These are phyloP conservation scores for Delphinella strobiligena DNA, from an alignment of 2,329 filamentous ascomycete species.

Conservation along the genomic window DNA sequence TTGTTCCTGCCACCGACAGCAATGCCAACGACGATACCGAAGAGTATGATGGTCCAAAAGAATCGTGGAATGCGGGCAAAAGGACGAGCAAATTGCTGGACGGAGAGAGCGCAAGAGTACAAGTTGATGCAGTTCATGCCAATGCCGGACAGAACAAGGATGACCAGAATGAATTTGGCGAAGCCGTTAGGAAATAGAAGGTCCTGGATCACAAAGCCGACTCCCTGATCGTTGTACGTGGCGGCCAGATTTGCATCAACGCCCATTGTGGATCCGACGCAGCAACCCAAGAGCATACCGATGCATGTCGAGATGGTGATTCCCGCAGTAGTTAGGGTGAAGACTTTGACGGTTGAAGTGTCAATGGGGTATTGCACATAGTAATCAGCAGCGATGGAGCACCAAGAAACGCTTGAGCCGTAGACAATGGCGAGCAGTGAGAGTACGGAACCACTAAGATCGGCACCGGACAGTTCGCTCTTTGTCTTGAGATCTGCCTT, in stretches of 20 bases:
- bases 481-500: conserved; percentile 29
- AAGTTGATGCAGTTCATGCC: conserved; percentile 29
- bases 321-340: conserved; percentile 29
- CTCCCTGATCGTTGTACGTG: conserved; percentile 29
- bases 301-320: conserved; percentile 31
- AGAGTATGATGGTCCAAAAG: conserved; percentile 34
- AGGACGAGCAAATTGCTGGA: conserved; percentile 35
- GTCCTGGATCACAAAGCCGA: conserved; percentile 36
- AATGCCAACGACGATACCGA: conserved; percentile 30
- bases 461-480: conserved; percentile 16
- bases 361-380: conserved; percentile 31
- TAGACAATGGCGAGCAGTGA: conserved; percentile 24
- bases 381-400: conserved; percentile 31
- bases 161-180: conserved; percentile 35
- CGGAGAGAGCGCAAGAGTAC: conserved; percentile 32
- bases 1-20: conserved; percentile 32
- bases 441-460: conserved; percentile 18
- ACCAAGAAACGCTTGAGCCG: conserved; percentile 28
- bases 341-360: conserved; percentile 27
- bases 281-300: conserved; percentile 23
- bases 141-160: conserved; percentile 22
- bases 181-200: conserved; percentile 35
- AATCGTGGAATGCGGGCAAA: conserved; percentile 41
- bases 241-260: conserved; percentile 19
- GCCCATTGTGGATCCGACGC: conserved; percentile 5